Base-by-base conservation (phyloP, 129 eudicot genomes). In the Mikania micrantha region DNA sequence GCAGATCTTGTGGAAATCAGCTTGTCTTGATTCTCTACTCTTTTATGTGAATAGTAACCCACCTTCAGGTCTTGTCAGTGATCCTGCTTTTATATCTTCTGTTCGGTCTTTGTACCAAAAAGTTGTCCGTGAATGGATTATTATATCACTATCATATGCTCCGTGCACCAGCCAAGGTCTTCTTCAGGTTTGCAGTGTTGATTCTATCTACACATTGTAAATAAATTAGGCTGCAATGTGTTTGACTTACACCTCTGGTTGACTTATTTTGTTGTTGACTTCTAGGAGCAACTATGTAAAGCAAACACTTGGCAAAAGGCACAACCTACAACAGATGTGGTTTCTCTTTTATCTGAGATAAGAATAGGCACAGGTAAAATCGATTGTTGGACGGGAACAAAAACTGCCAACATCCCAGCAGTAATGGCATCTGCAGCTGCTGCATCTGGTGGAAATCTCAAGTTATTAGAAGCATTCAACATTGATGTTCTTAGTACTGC, bases 381-480 rank as follows among this genome's bases (percentile, higher is more conserved):
- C 47, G 92, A 94, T 29, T 80, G 85, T 78, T 94, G 96, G 95
- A 81, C 76, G 45, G 99, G 99, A 50, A 75, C 85, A 63, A 87
- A 86, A 85, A 81, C 97, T 15, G 99, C 95, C 32, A 94, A 94
- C 89, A 87, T 94, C 59, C 99, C 97, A 27, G 97, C 99, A 69
- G 99, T 94, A 35, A 94, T 94, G 95, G 93, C 97, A 72, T 96
- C 99, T 16, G 99, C 97, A 36, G 99, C 99, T 2, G 99, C 99
- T 12, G 99, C 99, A 20, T 94, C 99, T n/a, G 99, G 99, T 35
- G 97, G 86, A 66, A 90, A 80, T 59, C 72, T 89, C 40, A 90
- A 87, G 67, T 40, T 81, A 70, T 81, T 79, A 0, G 99, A 94
- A 70, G 85, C 95, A 16, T 89, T 94, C 67, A 94, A 80, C 79